Conservation (phyloP, 2,329 filamentous ascomycete genomes). For the Cladophialophora carrionii region DNA sequence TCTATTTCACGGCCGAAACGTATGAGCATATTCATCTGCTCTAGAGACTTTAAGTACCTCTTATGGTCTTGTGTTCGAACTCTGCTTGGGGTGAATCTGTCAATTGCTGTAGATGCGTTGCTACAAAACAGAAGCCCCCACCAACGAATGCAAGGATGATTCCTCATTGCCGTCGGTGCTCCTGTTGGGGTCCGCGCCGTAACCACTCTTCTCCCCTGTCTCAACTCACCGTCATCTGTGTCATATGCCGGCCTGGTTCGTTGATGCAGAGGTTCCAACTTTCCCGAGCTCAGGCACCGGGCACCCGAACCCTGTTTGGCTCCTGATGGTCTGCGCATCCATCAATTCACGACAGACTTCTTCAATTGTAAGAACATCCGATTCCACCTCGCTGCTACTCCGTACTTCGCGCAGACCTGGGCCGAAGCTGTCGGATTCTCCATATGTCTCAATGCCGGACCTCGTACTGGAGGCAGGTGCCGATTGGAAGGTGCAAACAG, state of each 20-base stretch:
- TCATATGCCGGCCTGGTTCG: not conserved
- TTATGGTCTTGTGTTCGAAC: not conserved
- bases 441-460: not conserved
- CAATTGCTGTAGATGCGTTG: not conserved
- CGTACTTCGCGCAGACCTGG: slow-evolving; percentile 1
- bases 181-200: not conserved
- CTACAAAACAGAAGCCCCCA: not conserved
- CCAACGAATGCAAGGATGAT: not conserved
- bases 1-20: not conserved
- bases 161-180: not conserved
- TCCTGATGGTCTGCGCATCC: not conserved
- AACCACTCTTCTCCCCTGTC: not conserved
- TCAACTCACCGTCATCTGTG: not conserved
- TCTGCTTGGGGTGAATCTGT: not conserved
- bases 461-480: not conserved
- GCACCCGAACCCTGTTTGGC: not conserved
- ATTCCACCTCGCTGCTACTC: not conserved
- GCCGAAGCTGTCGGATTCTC: not conserved
- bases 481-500: not conserved
- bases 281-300: not conserved
- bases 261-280: not conserved
- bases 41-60: not conserved
- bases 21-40: not conserved
- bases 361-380: not conserved
- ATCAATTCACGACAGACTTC: not conserved